Conservation (phyloP, 2,329 filamentous ascomycete genomes). For the Fusarium staphyleae region DNA sequence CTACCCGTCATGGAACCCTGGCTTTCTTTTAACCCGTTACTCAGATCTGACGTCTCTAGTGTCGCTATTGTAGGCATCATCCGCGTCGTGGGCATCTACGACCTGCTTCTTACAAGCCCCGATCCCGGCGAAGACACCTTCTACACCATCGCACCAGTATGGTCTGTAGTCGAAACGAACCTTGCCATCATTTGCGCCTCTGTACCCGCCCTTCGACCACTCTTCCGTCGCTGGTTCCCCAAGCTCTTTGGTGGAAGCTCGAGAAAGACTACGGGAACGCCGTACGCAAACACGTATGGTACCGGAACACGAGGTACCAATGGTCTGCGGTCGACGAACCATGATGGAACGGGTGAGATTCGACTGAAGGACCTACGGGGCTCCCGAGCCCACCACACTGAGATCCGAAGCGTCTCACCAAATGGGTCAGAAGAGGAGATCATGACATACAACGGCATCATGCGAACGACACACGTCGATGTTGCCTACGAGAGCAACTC, state of each 20-base stretch:
- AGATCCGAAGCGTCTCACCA: conserved; percentile 46
- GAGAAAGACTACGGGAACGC: conserved; percentile 17
- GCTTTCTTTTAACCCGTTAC: no score
- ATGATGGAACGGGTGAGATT: conserved; percentile 16
- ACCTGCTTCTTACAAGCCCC: conserved; percentile 37
- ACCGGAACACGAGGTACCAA: conserved; percentile 31
- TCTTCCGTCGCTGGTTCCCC: conserved; percentile 45
- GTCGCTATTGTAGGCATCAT: conserved; percentile 46
- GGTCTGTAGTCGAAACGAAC: conserved; percentile 48
- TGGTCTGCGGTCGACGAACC: conserved; percentile 21
- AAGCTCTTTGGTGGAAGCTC: conserved; percentile 38
- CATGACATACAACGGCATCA: conserved; percentile 51
- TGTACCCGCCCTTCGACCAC: conserved; percentile 46
- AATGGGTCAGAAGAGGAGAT: conserved; percentile 50
- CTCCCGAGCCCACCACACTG: conserved; percentile 40
- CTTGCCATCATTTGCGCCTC: conserved; percentile 47
- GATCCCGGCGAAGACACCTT: conserved; percentile 28
- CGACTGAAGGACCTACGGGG: conserved; percentile 31
- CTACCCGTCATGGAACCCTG: no score
- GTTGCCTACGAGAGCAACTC: conserved; percentile 33
- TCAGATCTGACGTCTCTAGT: conserved; percentile 22
- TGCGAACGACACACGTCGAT: conserved; percentile 46
- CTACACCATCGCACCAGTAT: conserved; percentile 44
- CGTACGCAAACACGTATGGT: conserved; percentile 18
- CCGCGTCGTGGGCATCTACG: conserved; percentile 43